Percentiles rank a stretch among this genome's conserved stretches.
Evolutionary conservation across 768 basidiomycete species (phyloP).

Genomic region (Tulasnella sp.): DNA sequence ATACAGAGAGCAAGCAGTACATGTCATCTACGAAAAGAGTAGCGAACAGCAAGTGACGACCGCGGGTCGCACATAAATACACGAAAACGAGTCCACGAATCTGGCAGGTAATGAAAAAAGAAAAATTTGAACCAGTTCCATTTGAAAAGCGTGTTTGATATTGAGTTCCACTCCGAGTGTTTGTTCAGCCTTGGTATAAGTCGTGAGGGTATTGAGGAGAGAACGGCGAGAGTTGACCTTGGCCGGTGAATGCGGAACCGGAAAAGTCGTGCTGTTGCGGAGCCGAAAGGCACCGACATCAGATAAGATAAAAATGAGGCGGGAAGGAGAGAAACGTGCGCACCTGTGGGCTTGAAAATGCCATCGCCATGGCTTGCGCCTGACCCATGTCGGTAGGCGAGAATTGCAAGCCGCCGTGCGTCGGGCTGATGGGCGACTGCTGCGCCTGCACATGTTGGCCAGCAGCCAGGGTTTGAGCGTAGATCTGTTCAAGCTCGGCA

Average conservation of each 20-base stretch:
- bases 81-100: not conserved
- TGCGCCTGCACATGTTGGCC: not conserved
- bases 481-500: slow-evolving; percentile 49
- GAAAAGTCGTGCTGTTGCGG: not conserved
- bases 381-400: not conserved
- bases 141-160: not conserved
- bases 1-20: not conserved
- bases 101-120: not conserved
- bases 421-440: not conserved
- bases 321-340: not conserved
- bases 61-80: not conserved
- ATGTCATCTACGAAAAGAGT: not conserved
- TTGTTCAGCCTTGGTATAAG: not conserved
- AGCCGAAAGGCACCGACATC: not conserved
- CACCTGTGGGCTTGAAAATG: slow-evolving; percentile 1
- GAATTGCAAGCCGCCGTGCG: not conserved
- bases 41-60: not conserved
- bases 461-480: slow-evolving; percentile 27
- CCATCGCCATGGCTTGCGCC: slow-evolving; percentile 7
- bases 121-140: not conserved
- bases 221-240: not conserved
- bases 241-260: not conserved
- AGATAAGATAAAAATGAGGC: not conserved
- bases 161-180: not conserved
- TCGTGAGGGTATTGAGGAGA: not conserved